phyloP scores from a whole-genome alignment of 2,329 filamentous ascomycete species.

The Neonectria ditissima region DNA sequence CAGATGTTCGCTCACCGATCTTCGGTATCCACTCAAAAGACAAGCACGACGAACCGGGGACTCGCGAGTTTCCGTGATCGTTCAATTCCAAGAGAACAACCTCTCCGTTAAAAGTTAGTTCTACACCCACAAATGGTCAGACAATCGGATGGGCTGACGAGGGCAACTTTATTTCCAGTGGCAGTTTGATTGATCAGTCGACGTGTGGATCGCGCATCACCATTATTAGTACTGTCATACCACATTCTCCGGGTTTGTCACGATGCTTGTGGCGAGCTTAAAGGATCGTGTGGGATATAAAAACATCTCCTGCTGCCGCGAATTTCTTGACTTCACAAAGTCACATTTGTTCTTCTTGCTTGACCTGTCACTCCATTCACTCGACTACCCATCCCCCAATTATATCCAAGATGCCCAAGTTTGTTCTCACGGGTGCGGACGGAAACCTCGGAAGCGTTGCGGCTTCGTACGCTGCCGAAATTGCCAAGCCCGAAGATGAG shows the following conservation, averaged over 20 bases:
- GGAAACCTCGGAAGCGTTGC: constrained; percentile 41
- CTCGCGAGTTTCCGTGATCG: background rate
- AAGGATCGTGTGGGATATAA: background rate
- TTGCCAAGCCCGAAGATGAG: constrained; percentile 38
- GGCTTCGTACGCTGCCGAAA: constrained; percentile 38
- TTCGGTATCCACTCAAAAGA: constrained; percentile 9
- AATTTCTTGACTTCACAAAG: background rate
- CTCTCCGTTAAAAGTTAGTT: background rate
- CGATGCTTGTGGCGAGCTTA: background rate
- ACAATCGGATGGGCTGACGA: constrained; percentile 3
- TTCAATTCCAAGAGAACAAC: background rate
- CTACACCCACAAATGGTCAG: background rate
- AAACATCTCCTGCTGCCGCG: background rate
- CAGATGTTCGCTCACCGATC: constrained; percentile 3
- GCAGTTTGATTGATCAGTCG: constrained; percentile 8
- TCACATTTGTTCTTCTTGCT: background rate
- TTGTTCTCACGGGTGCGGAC: constrained; percentile 42
- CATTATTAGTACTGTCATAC: background rate
- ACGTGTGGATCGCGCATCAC: constrained; percentile 7
- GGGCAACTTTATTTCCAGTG: background rate
- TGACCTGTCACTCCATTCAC: background rate
- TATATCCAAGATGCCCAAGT: constrained; percentile 37
- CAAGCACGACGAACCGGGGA: background rate
- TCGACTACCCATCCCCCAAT: background rate
- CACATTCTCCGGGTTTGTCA: constrained; percentile 1